Percentiles rank a stretch among this genome's conserved stretches.
Evolutionary conservation across 2,329 filamentous ascomycete species (phyloP).

Genomic region (Trichoderma sp.): DNA sequence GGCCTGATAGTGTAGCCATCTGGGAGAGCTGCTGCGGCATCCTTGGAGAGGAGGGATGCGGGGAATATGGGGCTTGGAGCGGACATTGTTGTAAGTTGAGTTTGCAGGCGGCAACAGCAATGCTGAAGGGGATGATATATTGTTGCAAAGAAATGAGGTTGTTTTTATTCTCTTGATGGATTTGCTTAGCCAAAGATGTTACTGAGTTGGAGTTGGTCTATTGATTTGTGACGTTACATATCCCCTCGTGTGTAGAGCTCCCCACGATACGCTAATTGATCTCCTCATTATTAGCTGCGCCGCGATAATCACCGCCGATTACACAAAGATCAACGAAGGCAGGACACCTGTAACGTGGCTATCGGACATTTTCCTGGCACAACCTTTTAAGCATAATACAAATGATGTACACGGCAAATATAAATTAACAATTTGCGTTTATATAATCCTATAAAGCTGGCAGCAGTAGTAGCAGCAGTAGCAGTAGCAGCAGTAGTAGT

Average conservation of each 20-base stretch:
- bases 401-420: not conserved
- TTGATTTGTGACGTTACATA: conserved; percentile 18
- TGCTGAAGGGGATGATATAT: not conserved
- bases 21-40: conserved; percentile 64
- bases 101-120: not conserved
- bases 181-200: not conserved
- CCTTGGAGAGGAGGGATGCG: conserved; percentile 65
- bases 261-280: conserved; percentile 9
- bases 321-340: not conserved
- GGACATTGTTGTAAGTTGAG: not conserved
- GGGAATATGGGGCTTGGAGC: conserved; percentile 59
- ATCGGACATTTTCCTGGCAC: not conserved
- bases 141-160: not conserved
- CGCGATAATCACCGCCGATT: not conserved
- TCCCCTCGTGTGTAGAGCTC: conserved; percentile 3
- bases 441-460: not conserved
- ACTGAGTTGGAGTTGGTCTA: not conserved
- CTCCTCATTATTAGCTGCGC: not conserved
- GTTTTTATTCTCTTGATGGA: not conserved
- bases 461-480: not conserved
- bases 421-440: not conserved
- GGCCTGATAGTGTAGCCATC: conserved; percentile 72
- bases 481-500: not conserved
- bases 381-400: not conserved
- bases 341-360: not conserved